These are phyloP conservation scores for Leucosporidium scottii DNA, from an alignment of 768 basidiomycete genomes.

Conservation along the genomic window DNA sequence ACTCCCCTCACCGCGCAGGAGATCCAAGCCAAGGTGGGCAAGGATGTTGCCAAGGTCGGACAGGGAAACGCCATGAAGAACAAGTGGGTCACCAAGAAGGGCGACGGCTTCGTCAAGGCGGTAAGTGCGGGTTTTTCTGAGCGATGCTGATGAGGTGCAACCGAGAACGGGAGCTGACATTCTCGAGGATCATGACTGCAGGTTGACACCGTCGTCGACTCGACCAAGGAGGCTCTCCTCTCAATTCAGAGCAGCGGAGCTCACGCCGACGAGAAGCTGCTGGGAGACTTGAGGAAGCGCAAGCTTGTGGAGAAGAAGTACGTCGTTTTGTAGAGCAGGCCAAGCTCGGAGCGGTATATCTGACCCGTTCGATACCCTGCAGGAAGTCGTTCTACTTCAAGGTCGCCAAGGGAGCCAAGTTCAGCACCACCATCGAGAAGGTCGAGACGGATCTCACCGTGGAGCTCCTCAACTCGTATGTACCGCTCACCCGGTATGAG, in stretches of 20 bases:
- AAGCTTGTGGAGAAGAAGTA: constrained; percentile 82
- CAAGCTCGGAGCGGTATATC: neutral
- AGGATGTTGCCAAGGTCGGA: constrained; percentile 83
- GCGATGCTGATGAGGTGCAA: neutral
- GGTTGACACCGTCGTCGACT: constrained; percentile 62
- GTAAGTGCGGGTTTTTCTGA: constrained; percentile 49
- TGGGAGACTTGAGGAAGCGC: constrained; percentile 83
- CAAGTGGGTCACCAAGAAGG: constrained; percentile 91
- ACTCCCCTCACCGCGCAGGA: constrained; percentile 16
- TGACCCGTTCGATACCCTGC: neutral
- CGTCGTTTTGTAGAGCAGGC: constrained; percentile 13
- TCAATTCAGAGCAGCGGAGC: constrained; percentile 63
- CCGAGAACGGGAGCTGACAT: neutral
- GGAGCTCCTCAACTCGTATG: constrained; percentile 88
- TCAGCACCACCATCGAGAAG: constrained; percentile 84
- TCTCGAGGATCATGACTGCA: constrained; percentile 38
- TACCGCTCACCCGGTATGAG: constrained; percentile 16
- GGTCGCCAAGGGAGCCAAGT: constrained; percentile 72
- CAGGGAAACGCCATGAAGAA: constrained; percentile 95
- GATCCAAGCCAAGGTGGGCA: constrained; percentile 54
- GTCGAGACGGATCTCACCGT: constrained; percentile 93
- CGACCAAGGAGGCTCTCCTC: constrained; percentile 64
- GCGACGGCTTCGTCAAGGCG: constrained; percentile 69
- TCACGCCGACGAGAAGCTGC: constrained; percentile 69
- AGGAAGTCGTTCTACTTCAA: constrained; percentile 97